Evolutionary conservation across 805 yeast genomes (phyloP).

Genomic region (Ogataea naganishii): DNA sequence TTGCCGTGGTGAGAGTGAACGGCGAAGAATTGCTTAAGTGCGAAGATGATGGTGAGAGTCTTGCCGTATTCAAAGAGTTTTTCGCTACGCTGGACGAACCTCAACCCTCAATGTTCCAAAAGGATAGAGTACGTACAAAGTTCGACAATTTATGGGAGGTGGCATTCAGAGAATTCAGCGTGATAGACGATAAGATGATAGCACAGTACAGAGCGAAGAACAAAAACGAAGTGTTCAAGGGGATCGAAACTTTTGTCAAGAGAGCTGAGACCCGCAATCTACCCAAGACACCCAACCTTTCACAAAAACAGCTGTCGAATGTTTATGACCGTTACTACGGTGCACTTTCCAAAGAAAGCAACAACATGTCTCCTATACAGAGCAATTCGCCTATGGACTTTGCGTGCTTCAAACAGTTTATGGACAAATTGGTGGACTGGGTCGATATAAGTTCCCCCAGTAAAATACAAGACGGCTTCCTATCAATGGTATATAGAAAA

Average conservation of each 20-base stretch:
- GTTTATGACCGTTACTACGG: constrained; percentile 81
- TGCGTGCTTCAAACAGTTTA: constrained; percentile 60
- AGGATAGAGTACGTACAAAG: constrained; percentile 60
- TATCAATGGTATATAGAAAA: constrained; percentile 52
- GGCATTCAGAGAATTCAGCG: constrained; percentile 84
- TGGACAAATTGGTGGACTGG: constrained; percentile 82
- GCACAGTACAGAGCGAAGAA: constrained; percentile 59
- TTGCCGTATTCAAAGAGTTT: constrained; percentile 75
- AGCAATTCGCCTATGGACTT: constrained; percentile 61
- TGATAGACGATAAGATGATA: constrained; percentile 68
- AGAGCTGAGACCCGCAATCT: constrained; percentile 84
- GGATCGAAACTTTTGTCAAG: constrained; percentile 85
- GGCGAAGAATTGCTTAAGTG: constrained; percentile 75
- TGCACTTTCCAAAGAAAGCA: constrained; percentile 54
- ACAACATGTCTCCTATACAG: constrained; percentile 52
- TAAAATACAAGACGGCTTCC: constrained; percentile 39
- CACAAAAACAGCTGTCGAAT: constrained; percentile 50
- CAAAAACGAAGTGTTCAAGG: constrained; percentile 71
- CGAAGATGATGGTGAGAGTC: constrained; percentile 88
- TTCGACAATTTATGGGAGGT: constrained; percentile 88
- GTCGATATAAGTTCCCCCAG: constrained; percentile 28
- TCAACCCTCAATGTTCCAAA: constrained; percentile 62
- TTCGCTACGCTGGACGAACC: constrained; percentile 70
- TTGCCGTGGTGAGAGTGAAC: constrained; percentile 82
- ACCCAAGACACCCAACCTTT: constrained; percentile 60